Percentiles rank a stretch among this genome's conserved stretches.
Evolutionary conservation across 768 basidiomycete genomes (phyloP).

Genomic region (Xerocomellus intermedius): DNA sequence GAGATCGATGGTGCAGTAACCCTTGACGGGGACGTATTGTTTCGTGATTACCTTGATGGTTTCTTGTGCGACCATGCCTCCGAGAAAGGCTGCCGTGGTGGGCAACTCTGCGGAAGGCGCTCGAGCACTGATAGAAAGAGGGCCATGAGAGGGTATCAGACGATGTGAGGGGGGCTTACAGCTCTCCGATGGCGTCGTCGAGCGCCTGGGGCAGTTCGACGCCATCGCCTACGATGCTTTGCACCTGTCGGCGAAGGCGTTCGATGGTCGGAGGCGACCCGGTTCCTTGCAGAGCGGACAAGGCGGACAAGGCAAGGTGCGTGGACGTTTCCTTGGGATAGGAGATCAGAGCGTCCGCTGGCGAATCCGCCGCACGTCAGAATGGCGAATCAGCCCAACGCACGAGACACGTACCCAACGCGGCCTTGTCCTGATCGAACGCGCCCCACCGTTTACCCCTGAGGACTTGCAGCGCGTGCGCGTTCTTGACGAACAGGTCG

Average conservation of each 20-base stretch:
- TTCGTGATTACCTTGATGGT: constrained; percentile 95
- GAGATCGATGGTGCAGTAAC: constrained; percentile 82
- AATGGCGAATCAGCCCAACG: neutral
- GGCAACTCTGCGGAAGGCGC: constrained; percentile 84
- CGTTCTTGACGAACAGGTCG: constrained; percentile 77
- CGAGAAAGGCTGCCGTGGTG: constrained; percentile 90
- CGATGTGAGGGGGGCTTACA: constrained; percentile 48
- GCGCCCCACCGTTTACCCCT: constrained; percentile 61
- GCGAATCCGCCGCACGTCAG: constrained; percentile 1
- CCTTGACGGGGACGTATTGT: constrained; percentile 90
- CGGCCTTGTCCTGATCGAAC: constrained; percentile 47
- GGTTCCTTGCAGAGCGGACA: constrained; percentile 35
- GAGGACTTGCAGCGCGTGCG: constrained; percentile 68
- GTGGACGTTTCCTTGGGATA: constrained; percentile 59
- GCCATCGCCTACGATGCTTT: constrained; percentile 47
- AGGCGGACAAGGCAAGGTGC: constrained; percentile 73
- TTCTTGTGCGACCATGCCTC: constrained; percentile 94
- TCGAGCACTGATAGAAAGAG: constrained; percentile 51
- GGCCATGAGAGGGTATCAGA: neutral
- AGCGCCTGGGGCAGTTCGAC: constrained; percentile 54
- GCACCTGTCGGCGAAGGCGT: constrained; percentile 50
- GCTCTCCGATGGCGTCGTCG: constrained; percentile 65
- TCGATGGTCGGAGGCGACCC: constrained; percentile 45
- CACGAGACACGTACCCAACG: constrained; percentile 42
- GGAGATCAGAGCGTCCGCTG: constrained; percentile 42